Evolutionary conservation across 1,284 basidiomycete species (phyloP), one percentile per base, ranked within the genome.

Genomic region (Papiliotrema flavescens): DNA sequence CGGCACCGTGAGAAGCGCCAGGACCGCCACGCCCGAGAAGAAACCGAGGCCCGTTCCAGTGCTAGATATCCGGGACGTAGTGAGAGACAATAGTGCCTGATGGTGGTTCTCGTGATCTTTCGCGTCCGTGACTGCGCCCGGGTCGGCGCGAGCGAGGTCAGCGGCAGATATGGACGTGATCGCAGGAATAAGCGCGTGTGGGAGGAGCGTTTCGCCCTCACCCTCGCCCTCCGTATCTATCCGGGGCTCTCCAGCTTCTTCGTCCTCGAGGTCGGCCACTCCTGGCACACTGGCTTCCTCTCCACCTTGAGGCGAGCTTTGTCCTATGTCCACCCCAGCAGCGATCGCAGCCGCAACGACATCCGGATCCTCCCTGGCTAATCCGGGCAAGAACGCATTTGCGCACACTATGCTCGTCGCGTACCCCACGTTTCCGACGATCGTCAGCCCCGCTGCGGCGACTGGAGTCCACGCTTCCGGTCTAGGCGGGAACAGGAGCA

Each of bases 1-100:
- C 0, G 89, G 88, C 0, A 93, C 75, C 36, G 92, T 78, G 0
- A 88, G 81, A 1, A 89, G 86, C 0, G 90, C 74, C 26, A 95
- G 79, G 1, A 89, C 81, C 1, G 88, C 74, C 20, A 88, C 78
- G 82, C 88, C 78, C 0, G 76, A 73, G 1, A 81, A 80, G 67
- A 93, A 94, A 0, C 91, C 92, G 0, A 89, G 79, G 0, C 90
- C 90, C 34, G 90, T 88, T 0, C 89, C 91, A 3, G 83, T 80
- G 0, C 89, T 85, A 0, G 90, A 93, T 36, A 94, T 87, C 4
- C 85, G 83, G 0, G 89, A 84, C 0, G 85, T 93, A 0, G 85
- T 82, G 11, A 80, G 76, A 0, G 88, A 88, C 7, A 91, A 79
- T 6, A 82, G 76, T 0, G 34, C 35, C 9, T 13, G 9, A 46